Conservation (phyloP, 2,329 filamentous ascomycete species). For the Ilyonectria sp. region DNA sequence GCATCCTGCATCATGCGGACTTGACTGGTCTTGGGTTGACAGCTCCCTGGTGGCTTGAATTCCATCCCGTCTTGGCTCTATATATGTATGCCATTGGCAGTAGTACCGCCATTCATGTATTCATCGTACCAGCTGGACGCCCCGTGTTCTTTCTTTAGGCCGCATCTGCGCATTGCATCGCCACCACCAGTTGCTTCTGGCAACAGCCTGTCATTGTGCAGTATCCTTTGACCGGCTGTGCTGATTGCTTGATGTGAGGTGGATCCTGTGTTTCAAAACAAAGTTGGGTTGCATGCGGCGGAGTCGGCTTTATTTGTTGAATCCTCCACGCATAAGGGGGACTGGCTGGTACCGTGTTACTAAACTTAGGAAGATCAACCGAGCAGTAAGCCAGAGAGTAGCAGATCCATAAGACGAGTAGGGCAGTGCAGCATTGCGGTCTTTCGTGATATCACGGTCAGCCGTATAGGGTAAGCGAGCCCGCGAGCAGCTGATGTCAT, state of each 20-base stretch:
- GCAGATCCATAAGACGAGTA: not conserved
- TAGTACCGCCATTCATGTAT: slow-evolving; percentile 2
- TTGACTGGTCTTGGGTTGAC: not conserved
- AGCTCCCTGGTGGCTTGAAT: not conserved
- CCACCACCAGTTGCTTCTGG: not conserved
- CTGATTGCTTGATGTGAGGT: not conserved
- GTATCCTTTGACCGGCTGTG: not conserved
- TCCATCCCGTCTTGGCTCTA: not conserved
- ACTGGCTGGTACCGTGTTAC: not conserved
- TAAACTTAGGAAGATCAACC: not conserved
- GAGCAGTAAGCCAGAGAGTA: not conserved
- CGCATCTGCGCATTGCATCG: not conserved
- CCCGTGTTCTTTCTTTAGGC: slow-evolving; percentile 5
- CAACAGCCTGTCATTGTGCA: not conserved
- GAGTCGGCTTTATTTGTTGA: not conserved
- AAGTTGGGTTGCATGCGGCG: not conserved
- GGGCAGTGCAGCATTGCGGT: not conserved
- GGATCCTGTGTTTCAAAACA: slow-evolving; percentile 7
- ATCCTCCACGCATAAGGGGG: not conserved
- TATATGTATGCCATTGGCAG: not conserved
- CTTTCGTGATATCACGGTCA: not conserved
- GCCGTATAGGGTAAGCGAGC: slow-evolving; percentile 12
- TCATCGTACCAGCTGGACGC: not conserved
- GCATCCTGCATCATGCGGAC: not conserved
- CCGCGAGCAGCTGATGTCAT: not conserved